Evolutionary conservation across 805 yeast species (phyloP).

Genomic region (Helenozyma rhizophorensis): DNA sequence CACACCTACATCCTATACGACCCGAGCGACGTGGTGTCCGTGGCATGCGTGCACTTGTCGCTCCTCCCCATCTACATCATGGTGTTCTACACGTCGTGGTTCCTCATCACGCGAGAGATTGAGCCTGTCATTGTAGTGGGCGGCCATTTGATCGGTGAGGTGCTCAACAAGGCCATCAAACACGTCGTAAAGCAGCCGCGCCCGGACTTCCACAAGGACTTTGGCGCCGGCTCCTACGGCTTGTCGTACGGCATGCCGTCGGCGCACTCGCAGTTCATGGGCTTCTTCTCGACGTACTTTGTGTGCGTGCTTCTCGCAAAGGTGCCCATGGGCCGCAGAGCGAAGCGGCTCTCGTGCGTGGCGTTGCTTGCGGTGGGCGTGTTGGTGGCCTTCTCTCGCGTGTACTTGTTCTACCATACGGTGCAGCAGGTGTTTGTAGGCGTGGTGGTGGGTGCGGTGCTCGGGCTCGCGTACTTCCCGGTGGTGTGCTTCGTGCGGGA

Average conservation of each 20-base stretch:
- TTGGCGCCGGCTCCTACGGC: slow-evolving; percentile 41
- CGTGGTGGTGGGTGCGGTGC: slow-evolving; percentile 50
- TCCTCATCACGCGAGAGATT: slow-evolving; percentile 73
- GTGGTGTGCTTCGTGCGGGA: slow-evolving; percentile 54
- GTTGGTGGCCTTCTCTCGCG: slow-evolving; percentile 64
- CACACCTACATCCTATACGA: slow-evolving; percentile 82
- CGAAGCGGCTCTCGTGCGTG: slow-evolving; percentile 16
- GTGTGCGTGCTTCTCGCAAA: slow-evolving; percentile 44
- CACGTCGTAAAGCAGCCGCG: slow-evolving; percentile 63
- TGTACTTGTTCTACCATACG: slow-evolving; percentile 76
- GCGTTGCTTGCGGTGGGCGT: slow-evolving; percentile 24
- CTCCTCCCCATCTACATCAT: slow-evolving; percentile 75
- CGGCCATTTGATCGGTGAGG: slow-evolving; percentile 81
- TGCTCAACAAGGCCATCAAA: slow-evolving; percentile 66
- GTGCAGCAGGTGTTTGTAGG: slow-evolving; percentile 74
- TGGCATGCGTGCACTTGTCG: slow-evolving; percentile 66
- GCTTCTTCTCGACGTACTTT: slow-evolving; percentile 65
- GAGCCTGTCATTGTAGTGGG: slow-evolving; percentile 80
- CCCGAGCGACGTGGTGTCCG: slow-evolving; percentile 57
- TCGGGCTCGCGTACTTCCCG: slow-evolving; percentile 58
- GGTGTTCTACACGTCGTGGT: slow-evolving; percentile 80
- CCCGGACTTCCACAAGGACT: slow-evolving; percentile 53
- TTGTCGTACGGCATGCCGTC: slow-evolving; percentile 93
- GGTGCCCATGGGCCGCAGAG: slow-evolving; percentile 14
- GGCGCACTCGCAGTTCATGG: slow-evolving; percentile 96